Base-by-base conservation (phyloP, 2,329 filamentous ascomycete genomes). In the Trichoderma afroharzianum region DNA sequence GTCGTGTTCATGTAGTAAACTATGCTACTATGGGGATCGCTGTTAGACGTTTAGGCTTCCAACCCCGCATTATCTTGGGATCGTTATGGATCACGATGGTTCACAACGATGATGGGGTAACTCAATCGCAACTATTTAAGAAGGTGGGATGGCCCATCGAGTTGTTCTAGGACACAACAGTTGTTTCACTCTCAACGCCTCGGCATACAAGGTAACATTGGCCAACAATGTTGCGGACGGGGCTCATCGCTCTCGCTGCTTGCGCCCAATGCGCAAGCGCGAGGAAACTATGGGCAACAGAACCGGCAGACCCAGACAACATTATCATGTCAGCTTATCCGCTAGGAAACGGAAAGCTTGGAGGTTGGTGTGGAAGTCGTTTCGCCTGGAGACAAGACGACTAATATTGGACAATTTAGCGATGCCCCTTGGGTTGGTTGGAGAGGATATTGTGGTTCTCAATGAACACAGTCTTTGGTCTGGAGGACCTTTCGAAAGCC, bases 391-490 rank as follows among this genome's bases (percentile, higher is more conserved):
- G 36, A 21, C 11, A 32, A 68, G n/a, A 12, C 7, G 12, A 24
- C 53, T 58, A 6, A 28, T 8, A 18, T 26, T 30, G 26, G 14
- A 11, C 21, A 30, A 11, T 57, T 47, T 53, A 75, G 74, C 72
- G 12, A 72, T 75, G 43, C 74, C 73, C 1, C 69, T 73, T 33
- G 74, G 74, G 0, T 30, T 67, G 12, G 73, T 74, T 1, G 72
- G 72, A 12, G 43, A 50, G 11, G 74, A 75, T 7, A 73, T 72
- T 15, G 59, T 72, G 6, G 21, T 71, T 1, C 47, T 75, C 3
- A 75, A 72, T 30, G 33, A 74, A 30, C 73, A 75, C 33, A 74
- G 72, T 33, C 69, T 75, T 28, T 75, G 74, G 74, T 71, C 72
- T 33, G 74, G 74, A 63, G 74, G 74, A 1, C 74, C 74, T 18